A percentile compares a stretch with the other conserved stretches of the same genome.
These are phyloP conservation scores for Durio zibethinus DNA, from an alignment of 345 rosid genomes.

Conservation along the genomic window DNA sequence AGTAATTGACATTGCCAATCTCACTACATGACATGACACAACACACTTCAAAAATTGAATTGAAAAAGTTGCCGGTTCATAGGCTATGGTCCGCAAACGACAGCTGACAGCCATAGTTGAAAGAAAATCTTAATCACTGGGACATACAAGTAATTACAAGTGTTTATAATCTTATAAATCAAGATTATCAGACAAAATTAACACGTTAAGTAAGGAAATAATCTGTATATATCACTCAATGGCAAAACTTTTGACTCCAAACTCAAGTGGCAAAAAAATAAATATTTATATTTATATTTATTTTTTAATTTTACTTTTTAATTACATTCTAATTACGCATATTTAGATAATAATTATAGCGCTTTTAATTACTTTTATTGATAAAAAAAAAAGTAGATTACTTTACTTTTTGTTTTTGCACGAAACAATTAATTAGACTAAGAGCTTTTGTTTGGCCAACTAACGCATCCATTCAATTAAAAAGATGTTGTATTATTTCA, in stretches of 20 bases:
- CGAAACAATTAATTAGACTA: too few species aligned
- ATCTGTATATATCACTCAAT: not conserved
- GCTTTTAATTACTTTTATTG: too few species aligned
- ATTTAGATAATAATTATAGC: too few species aligned
- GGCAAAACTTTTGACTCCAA: not conserved
- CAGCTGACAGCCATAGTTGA: slow-evolving; percentile 10
- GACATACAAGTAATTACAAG: not conserved
- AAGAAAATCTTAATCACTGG: not conserved
- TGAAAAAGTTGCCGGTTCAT: not conserved
- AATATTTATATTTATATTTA: too few species aligned
- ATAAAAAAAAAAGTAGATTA: too few species aligned
- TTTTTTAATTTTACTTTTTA: too few species aligned
- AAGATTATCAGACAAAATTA: not conserved
- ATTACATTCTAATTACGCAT: too few species aligned
- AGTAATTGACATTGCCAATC: not conserved
- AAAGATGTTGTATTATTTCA: too few species aligned
- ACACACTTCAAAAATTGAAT: not conserved
- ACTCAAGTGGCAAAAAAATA: too few species aligned
- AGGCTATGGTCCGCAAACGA: not conserved
- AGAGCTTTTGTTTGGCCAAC: too few species aligned
- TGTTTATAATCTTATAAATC: not conserved
- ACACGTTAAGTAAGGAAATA: not conserved
- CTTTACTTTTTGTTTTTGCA: too few species aligned
- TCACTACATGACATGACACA: not conserved
- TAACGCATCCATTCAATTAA: too few species aligned